These are phyloP conservation scores for Anthostomella pinea DNA, from an alignment of 2,329 filamentous ascomycete genomes.

Conservation along the genomic window DNA sequence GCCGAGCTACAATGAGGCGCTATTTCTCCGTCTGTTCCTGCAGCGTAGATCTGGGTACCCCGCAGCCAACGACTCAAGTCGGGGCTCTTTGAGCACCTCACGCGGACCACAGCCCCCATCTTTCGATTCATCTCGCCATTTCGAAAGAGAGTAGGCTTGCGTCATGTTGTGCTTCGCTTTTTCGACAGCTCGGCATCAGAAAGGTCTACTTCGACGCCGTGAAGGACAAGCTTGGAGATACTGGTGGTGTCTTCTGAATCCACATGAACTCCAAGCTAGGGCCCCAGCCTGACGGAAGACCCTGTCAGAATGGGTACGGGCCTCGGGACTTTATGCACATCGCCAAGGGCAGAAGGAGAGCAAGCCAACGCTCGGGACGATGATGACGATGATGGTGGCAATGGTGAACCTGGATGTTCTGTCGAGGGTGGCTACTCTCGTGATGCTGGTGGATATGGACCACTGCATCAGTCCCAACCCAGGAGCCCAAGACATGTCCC, in stretches of 20 bases:
- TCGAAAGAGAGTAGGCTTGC: no score
- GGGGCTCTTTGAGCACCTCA: no score
- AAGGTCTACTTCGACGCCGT: conserved; percentile 91
- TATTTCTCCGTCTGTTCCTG: no score
- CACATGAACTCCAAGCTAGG: conserved; percentile 58
- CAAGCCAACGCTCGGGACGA: conserved; percentile 32
- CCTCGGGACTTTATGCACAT: conserved; percentile 16
- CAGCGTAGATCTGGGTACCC: no score
- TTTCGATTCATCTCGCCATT: no score
- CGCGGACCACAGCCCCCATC: no score
- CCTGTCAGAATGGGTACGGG: conserved; percentile 27
- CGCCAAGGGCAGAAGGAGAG: conserved; percentile 38
- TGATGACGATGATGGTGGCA: conserved; percentile 54
- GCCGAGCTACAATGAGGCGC: no score
- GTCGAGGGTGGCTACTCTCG: conserved; percentile 83
- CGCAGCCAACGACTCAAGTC: no score
- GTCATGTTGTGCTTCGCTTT: conserved; percentile 96
- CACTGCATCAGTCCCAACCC: no score
- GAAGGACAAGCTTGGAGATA: conserved; percentile 96
- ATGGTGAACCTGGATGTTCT: conserved; percentile 73
- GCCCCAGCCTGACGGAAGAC: conserved; percentile 14
- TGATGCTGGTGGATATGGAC: no score
- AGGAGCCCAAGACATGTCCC: no score
- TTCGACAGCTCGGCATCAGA: conserved; percentile 82
- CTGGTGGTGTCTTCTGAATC: conserved; percentile 87